Evolutionary conservation across 495 filamentous ascomycete genomes (phyloP).

Genomic region (Aspergillus cavernicola): DNA sequence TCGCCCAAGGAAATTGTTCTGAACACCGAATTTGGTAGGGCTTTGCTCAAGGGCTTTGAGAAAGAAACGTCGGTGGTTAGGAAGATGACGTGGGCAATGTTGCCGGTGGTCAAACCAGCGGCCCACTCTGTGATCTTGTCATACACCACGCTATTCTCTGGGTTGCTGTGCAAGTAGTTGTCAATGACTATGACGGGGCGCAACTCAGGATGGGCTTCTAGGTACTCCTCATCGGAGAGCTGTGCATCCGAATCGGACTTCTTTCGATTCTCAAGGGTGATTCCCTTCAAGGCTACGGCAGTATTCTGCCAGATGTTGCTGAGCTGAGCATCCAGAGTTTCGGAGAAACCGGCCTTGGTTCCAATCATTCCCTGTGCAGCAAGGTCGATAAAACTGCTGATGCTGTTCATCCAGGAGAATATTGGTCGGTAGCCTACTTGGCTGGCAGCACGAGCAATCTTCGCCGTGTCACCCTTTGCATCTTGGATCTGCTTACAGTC

Average conservation of each 20-base stretch:
- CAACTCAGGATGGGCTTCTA: conserved; percentile 84
- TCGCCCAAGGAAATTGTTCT: conserved; percentile 80
- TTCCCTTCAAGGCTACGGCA: conserved; percentile 69
- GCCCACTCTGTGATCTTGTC: conserved; percentile 93
- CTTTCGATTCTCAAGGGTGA: conserved; percentile 63
- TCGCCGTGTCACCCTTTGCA: conserved; percentile 83
- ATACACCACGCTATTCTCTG: conserved; percentile 71
- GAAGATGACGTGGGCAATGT: conserved; percentile 94
- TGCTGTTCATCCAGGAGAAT: conserved; percentile 94
- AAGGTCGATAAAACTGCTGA: conserved; percentile 87
- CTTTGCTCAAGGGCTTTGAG: conserved; percentile 80
- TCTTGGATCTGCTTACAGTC: conserved; percentile 95
- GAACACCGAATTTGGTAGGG: conserved; percentile 88
- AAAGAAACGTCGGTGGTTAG: conserved; percentile 90
- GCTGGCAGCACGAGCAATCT: conserved; percentile 73
- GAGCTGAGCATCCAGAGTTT: conserved; percentile 87
- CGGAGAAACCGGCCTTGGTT: conserved; percentile 90
- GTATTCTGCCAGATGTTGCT: conserved; percentile 90
- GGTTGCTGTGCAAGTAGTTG: conserved; percentile 82
- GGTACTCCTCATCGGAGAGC: conserved; percentile 79
- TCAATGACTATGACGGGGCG: conserved; percentile 88
- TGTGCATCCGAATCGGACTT: conserved; percentile 71
- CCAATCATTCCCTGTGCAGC: conserved; percentile 92
- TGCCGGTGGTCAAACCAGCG: conserved; percentile 77
- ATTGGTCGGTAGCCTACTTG: conserved; percentile 91